phyloP scores from a whole-genome alignment of 1,139 yeast species.

The Debaryomyces sp. region DNA sequence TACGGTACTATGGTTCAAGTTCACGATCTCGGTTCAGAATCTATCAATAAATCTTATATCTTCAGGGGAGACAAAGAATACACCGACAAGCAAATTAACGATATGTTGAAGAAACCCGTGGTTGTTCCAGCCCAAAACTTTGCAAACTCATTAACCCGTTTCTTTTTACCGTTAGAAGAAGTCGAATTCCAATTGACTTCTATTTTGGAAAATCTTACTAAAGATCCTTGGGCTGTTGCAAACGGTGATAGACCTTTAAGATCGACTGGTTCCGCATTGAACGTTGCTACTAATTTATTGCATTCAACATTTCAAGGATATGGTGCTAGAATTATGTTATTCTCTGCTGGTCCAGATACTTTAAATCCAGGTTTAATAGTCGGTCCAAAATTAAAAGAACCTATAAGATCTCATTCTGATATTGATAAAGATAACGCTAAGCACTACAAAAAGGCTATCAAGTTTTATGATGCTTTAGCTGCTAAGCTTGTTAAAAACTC shows the following conservation, averaged over 20 bases:
- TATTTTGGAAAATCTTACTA: conserved; percentile 74
- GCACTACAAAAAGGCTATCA: conserved; percentile 88
- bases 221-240: conserved; percentile 92
- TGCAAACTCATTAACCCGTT: conserved; percentile 63
- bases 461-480: conserved; percentile 81
- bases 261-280: conserved; percentile 91
- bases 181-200: conserved; percentile 86
- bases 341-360: conserved; percentile 96
- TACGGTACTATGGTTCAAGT: conserved; percentile 95
- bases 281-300: conserved; percentile 78
- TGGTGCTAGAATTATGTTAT: conserved; percentile 89
- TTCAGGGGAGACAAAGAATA: conserved; percentile 94
- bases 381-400: conserved; percentile 88
- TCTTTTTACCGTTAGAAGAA: conserved; percentile 82
- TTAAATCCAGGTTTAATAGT: conserved; percentile 95
- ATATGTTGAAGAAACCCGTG: conserved; percentile 64
- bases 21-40: conserved; percentile 83
- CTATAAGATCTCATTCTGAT: conserved; percentile 96
- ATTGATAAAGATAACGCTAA: conserved; percentile 78
- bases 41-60: conserved; percentile 79
- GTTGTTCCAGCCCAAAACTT: conserved; percentile 33
- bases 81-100: conserved; percentile 70
- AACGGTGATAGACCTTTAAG: conserved; percentile 87
- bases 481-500: conserved; percentile 71
- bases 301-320: conserved; percentile 87